Evolutionary conservation across 208 protist species (phyloP).

Genomic region (Angomonas deanei): DNA sequence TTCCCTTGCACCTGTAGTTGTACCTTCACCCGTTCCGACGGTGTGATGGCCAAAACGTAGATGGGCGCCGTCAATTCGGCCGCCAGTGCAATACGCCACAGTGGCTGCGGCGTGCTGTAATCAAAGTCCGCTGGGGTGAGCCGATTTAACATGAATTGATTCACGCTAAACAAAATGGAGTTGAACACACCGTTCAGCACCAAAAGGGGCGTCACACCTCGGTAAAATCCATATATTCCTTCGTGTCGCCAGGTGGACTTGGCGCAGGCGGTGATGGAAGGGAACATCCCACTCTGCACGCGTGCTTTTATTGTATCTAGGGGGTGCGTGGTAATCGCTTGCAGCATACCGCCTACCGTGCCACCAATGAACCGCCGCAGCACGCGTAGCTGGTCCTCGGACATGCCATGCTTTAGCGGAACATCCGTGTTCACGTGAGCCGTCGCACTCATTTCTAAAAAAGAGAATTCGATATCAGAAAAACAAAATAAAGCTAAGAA

Average conservation of each 20-base stretch:
- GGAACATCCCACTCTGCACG: conserved; percentile 57
- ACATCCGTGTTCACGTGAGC: too few species aligned
- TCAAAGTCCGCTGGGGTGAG: conserved; percentile 36
- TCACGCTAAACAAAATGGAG: conserved; percentile 63
- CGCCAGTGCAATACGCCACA: conserved; percentile 55
- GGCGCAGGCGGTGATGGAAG: conserved; percentile 32
- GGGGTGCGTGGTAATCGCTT: conserved; percentile 57
- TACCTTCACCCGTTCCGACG: conserved; percentile 69
- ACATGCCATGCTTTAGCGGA: too few species aligned
- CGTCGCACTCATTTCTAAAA: too few species aligned
- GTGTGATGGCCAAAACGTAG: conserved; percentile 48
- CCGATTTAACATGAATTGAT: conserved; percentile 47
- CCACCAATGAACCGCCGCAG: conserved; percentile 47
- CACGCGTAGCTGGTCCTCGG: conserved; percentile 23
- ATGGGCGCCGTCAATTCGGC: conserved; percentile 56
- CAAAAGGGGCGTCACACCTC: conserved; percentile 47
- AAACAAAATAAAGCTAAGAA: too few species aligned
- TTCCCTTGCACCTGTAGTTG: conserved; percentile 52
- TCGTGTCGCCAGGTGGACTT: conserved; percentile 40
- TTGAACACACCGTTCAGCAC: conserved; percentile 60
- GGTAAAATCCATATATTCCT: conserved; percentile 56
- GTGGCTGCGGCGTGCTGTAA: conserved; percentile 14
- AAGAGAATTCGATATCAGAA: not conserved
- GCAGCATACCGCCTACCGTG: conserved; percentile 53
- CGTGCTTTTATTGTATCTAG: conserved; percentile 74